Percentiles rank a stretch among this genome's conserved stretches.
Conservation (phyloP, 2,329 filamentous ascomycete genomes). For the Colletotrichum truncatum region DNA sequence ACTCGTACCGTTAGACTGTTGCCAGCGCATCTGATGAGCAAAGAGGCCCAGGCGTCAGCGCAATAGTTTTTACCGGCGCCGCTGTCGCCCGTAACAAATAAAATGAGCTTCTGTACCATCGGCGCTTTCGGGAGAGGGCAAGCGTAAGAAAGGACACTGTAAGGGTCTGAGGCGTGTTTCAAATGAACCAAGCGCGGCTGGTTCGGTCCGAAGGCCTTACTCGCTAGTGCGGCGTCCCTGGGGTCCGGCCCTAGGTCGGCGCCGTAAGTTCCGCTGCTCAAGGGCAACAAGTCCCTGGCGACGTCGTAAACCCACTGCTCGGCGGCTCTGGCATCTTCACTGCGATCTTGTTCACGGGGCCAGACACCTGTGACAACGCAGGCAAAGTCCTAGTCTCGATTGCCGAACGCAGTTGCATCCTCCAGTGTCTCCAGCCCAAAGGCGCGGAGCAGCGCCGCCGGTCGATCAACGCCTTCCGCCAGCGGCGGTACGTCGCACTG, state of each 20-base stretch:
- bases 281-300: constrained; percentile 54
- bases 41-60: constrained; percentile 59
- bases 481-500: constrained; percentile 34
- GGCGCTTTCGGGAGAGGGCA: constrained; percentile 59
- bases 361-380: constrained; percentile 72
- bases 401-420: no score
- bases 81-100: constrained; percentile 66
- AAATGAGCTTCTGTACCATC: constrained; percentile 54
- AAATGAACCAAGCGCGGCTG: constrained; percentile 56
- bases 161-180: constrained; percentile 59
- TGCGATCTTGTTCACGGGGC: constrained; percentile 61
- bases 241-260: constrained; percentile 72
- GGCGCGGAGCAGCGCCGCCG: constrained; percentile 7
- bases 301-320: constrained; percentile 67
- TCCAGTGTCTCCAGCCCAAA: constrained; percentile 17
- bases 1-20: constrained; percentile 46
- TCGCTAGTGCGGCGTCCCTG: constrained; percentile 60
- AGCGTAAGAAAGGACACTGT: constrained; percentile 60
- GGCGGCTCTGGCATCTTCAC: constrained; percentile 44
- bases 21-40: constrained; percentile 39
- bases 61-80: constrained; percentile 70
- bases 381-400: constrained; percentile 71
- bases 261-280: constrained; percentile 62
- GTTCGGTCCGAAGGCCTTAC: constrained; percentile 67
- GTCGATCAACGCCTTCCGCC: constrained; percentile 18